Evolutionary conservation across 2,329 filamentous ascomycete species (phyloP), one percentile per base, ranked within the genome.

Genomic region (Aspergillus sp.): DNA sequence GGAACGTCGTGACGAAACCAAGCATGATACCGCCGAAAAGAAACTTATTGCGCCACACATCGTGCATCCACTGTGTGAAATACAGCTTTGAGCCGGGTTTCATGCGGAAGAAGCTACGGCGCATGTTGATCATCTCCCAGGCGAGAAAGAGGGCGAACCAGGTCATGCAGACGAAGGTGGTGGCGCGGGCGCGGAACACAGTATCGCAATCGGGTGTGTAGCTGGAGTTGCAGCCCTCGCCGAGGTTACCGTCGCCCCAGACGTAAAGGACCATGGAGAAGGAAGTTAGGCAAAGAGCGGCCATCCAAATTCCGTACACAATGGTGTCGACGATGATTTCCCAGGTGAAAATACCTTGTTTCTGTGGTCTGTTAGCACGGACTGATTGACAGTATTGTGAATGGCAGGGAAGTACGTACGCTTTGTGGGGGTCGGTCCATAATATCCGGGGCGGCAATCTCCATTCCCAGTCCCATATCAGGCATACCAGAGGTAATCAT

Each of bases 401-500:
- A 19, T 17, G 17, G 2, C n/a, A 14, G 21, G 45, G 25, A n/a
- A 17, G 9, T 23, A 62, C 70, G 33, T 67, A 72, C 70, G 56
- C 67, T 83, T 62, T 93, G 90, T 0, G 92, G 92, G 7, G 90
- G 90, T 52, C 91, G 87, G 62, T 83, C 79, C 84, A 96, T 91
- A 60, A 96, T 87, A 69, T 93, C 89, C 2, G 84, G 82, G 0
- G 87, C 85, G 0, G 90, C 90, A 45, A 82, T 78, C 73, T 96
- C 91, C 64, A 91, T 88, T 19, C 91, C 91, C 1, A 96, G 84
- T 44, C 91, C 92, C 78, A 96, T 95, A 58, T 93, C 92, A 1
- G 91, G 91, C 73, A 95, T 86, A 58, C 88, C 90, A 41, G 90
- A 93, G 0, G 92, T 96, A 55, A 95, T 84, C 89, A 96, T 93